These are phyloP conservation scores for Lasiodiplodia sp. DNA, from an alignment of 2,329 filamentous ascomycete species.

Conservation along the genomic window DNA sequence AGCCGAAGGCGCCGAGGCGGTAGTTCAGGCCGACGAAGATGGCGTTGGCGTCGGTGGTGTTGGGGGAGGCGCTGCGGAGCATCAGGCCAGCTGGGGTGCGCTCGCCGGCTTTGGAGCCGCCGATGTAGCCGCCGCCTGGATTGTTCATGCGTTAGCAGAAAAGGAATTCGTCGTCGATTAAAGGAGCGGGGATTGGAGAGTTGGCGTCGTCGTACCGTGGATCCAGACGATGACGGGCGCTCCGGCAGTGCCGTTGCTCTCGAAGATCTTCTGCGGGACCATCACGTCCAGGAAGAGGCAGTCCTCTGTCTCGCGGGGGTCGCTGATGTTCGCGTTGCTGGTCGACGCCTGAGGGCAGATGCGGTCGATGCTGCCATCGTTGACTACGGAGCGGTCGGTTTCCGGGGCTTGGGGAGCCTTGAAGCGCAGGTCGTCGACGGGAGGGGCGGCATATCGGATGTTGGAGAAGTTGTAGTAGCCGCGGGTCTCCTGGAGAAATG, in stretches of 20 bases:
- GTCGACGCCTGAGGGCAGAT: slow-evolving; percentile 5
- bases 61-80: slow-evolving; percentile 32
- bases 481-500: slow-evolving; percentile 40
- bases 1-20: slow-evolving; percentile 59
- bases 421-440: slow-evolving; percentile 60
- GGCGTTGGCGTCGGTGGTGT: slow-evolving; percentile 39
- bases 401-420: slow-evolving; percentile 54
- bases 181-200: neutral
- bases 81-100: slow-evolving; percentile 49
- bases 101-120: slow-evolving; percentile 49
- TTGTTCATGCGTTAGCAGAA: no score
- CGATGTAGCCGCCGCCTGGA: slow-evolving; percentile 49
- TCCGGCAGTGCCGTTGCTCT: slow-evolving; percentile 36
- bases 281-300: slow-evolving; percentile 52
- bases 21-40: slow-evolving; percentile 59
- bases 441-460: slow-evolving; percentile 63
- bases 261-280: slow-evolving; percentile 44
- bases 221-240: slow-evolving; percentile 53
- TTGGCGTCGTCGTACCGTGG: slow-evolving; percentile 42
- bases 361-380: slow-evolving; percentile 50
- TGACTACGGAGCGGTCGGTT: slow-evolving; percentile 52
- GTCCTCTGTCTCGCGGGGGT: slow-evolving; percentile 41
- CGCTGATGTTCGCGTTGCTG: neutral
- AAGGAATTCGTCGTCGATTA: neutral
- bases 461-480: slow-evolving; percentile 63